Percentiles rank a stretch among this genome's conserved stretches.
Evolutionary conservation across 306 rosid species (phyloP).

Genomic region (Prosopis cineraria): DNA sequence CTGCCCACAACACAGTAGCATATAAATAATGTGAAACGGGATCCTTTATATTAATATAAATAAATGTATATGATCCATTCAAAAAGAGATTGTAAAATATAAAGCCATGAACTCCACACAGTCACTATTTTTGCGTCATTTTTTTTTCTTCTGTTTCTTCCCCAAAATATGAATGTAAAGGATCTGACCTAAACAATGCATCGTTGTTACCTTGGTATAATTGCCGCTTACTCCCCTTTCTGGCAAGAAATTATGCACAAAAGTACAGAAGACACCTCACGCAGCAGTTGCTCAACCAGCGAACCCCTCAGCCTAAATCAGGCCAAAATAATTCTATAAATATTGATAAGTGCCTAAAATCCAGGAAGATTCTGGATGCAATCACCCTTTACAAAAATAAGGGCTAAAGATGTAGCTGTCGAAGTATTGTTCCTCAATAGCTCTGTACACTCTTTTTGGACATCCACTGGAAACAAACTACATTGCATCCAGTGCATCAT

Average conservation of each 20-base stretch:
- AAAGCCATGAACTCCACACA: not conserved
- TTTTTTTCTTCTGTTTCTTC: too few relatives aligned
- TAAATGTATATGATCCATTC: not conserved
- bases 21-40: not conserved
- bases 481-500: conserved; percentile 32
- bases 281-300: conserved; percentile 35
- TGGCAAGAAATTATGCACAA: conserved; percentile 9
- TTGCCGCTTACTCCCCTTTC: conserved; percentile 24
- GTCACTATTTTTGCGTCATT: not conserved
- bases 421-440: conserved; percentile 35
- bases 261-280: conserved; percentile 19
- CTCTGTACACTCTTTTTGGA: conserved; percentile 37
- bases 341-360: conserved; percentile 16
- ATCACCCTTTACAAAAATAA: conserved; percentile 39
- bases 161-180: not conserved
- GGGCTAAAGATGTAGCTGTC: conserved; percentile 36
- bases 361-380: conserved; percentile 34
- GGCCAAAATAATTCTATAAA: conserved; percentile 26
- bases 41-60: not conserved
- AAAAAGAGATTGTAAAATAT: not conserved
- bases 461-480: conserved; percentile 30
- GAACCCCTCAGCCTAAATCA: conserved; percentile 15
- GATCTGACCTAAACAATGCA: conserved; percentile 15
- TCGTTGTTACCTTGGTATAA: conserved; percentile 6
- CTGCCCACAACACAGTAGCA: not conserved